Evolutionary conservation across 2,329 filamentous ascomycete genomes (phyloP).

Genomic region (Trichoderma hamatum): DNA sequence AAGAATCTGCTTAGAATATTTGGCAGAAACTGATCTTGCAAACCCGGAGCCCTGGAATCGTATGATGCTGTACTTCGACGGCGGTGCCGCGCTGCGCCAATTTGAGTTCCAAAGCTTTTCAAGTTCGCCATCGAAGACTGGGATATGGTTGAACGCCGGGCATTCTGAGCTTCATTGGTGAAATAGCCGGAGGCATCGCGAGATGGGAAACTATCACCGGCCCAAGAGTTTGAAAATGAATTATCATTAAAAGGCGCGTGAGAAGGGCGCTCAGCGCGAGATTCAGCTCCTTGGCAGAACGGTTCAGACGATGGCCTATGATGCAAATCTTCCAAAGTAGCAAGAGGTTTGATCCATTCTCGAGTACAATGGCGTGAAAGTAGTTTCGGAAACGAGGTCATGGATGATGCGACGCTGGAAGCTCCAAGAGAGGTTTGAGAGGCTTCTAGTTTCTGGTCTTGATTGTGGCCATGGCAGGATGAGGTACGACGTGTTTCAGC

Average conservation of each 20-base stretch:
- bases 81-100: slow-evolving; percentile 34
- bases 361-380: slow-evolving; percentile 38
- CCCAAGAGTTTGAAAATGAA: slow-evolving; percentile 23
- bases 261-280: slow-evolving; percentile 32
- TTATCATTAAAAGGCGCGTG: slow-evolving; percentile 25
- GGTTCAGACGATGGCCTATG: slow-evolving; percentile 26
- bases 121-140: slow-evolving; percentile 20
- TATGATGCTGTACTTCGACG: slow-evolving; percentile 35
- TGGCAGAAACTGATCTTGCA: slow-evolving; percentile 31
- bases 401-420: slow-evolving; percentile 33
- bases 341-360: slow-evolving; percentile 39
- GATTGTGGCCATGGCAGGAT: background rate
- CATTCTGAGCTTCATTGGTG: background rate
- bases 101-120: slow-evolving; percentile 33
- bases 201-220: slow-evolving; percentile 32
- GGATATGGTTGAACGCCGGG: slow-evolving; percentile 8
- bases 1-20: slow-evolving; percentile 37
- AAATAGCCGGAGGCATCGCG: slow-evolving; percentile 32
- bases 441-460: background rate
- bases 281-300: slow-evolving; percentile 40
- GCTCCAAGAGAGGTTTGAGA: slow-evolving; percentile 14
- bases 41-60: slow-evolving; percentile 11
- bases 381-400: slow-evolving; percentile 43
- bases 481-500: slow-evolving; percentile 5
- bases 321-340: slow-evolving; percentile 29